Evolutionary conservation across 768 basidiomycete species (phyloP).

Genomic region (Termitomyces sp.): DNA sequence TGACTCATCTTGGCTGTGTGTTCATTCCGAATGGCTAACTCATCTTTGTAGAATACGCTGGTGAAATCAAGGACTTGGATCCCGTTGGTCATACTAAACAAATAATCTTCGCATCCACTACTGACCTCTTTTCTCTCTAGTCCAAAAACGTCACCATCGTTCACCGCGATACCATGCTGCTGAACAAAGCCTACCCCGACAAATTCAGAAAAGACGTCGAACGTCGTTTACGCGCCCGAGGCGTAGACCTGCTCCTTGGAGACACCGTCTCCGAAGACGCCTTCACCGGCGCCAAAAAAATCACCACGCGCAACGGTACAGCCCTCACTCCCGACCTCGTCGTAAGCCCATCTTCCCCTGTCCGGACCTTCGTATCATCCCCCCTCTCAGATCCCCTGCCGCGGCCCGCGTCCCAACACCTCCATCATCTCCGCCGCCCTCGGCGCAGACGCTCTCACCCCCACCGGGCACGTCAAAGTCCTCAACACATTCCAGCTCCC

Average conservation of each 20-base stretch:
- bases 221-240: conserved; percentile 32
- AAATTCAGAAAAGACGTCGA: conserved; percentile 46
- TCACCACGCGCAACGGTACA: conserved; percentile 48
- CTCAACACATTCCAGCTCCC: conserved; percentile 51
- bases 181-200: conserved; percentile 51
- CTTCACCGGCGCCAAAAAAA: conserved; percentile 27
- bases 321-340: conserved; percentile 49
- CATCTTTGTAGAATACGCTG: conserved; percentile 28
- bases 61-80: conserved; percentile 35
- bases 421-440: conserved; percentile 38
- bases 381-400: conserved; percentile 32
- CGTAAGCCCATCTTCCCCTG: conserved; percentile 35
- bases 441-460: conserved; percentile 28
- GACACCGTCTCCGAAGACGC: conserved; percentile 43
- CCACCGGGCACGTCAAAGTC: conserved; percentile 41
- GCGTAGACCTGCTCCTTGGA: conserved; percentile 43
- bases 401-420: conserved; percentile 45
- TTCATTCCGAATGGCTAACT: neutral
- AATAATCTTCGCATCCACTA: too few relatives aligned
- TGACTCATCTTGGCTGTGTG: too few relatives aligned
- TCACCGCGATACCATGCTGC: conserved; percentile 43
- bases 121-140: conserved; percentile 22
- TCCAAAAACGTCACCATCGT: conserved; percentile 55
- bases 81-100: too few relatives aligned
- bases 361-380: too few relatives aligned